Evolutionary conservation across 768 basidiomycete species (phyloP).

Genomic region (Russula griseocarnosa): DNA sequence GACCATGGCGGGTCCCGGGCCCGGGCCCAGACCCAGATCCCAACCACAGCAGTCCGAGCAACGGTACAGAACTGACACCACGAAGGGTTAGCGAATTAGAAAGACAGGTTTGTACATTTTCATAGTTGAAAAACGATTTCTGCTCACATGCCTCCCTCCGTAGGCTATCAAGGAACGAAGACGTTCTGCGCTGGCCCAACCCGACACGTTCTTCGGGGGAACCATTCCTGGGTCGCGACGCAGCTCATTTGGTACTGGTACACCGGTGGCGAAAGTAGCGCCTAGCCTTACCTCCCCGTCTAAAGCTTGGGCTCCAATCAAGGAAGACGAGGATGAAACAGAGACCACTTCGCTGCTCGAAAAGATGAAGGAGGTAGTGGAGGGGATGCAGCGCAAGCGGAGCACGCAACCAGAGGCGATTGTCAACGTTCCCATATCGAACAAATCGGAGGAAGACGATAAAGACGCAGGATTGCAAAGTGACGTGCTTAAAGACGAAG

Average conservation of each 20-base stretch:
- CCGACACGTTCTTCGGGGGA: constrained; percentile 48
- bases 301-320: constrained; percentile 24
- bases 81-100: constrained; percentile 13
- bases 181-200: constrained; percentile 50
- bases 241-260: constrained; percentile 32
- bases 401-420: constrained; percentile 32
- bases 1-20: constrained; percentile 56
- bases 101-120: constrained; percentile 12
- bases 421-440: constrained; percentile 36
- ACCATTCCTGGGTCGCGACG: constrained; percentile 50
- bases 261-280: constrained; percentile 4
- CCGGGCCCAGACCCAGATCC: constrained; percentile 35
- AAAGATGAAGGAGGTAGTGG: constrained; percentile 39
- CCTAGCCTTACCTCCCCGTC: constrained; percentile 9
- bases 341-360: constrained; percentile 38
- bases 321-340: constrained; percentile 34
- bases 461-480: constrained; percentile 38
- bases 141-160: neutral
- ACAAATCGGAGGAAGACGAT: constrained; percentile 36
- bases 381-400: constrained; percentile 37
- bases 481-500: constrained; percentile 23
- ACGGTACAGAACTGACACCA: neutral
- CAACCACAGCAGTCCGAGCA: neutral
- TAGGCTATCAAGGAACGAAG: constrained; percentile 62
- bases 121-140: no score